Base-by-base conservation (phyloP, 768 basidiomycete genomes). In the Mycena capillaripes region DNA sequence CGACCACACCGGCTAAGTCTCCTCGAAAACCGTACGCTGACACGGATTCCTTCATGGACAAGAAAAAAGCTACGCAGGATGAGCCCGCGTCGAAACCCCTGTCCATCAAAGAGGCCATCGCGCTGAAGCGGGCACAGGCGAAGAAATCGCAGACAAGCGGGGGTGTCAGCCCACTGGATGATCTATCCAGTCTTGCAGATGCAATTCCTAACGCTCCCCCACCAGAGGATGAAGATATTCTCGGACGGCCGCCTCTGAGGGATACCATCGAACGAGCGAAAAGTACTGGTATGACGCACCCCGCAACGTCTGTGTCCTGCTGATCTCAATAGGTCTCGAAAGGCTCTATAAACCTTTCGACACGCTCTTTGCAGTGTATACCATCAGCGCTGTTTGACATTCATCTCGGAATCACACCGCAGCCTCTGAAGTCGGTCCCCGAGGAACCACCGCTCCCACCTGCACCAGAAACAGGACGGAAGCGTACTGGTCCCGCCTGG, bases 311-410 rank as follows among this genome's bases (percentile, higher is more conserved):
- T 79, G 67, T 79, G 78, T 84, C 69, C 76, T 80, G 74, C 83
- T 85, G 81, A 82, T 84, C 85, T 89, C 77, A 89, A 86, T 76
- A 86, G 87, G 78, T 81, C 70, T 78, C 73, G 73, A 82, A 86
- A 94, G 94, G 94, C 75, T 85, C 88, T 42, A 84, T 96, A 77
- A 96, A 95, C 81, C 83, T 96, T 74, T 87, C 92, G 8, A 91
- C 93, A 27, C 91, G 95, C 71, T 89, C 88, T 58, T 82, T 96
- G 71, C 87, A 86, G 4, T 94, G 94, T 78, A 79, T 96, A 25
- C 95, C 95, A 5, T 92, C 92, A 4, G 91, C 89, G 0, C 83
- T 96, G 29, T 96, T 94, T 76, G 92, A 95, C 74, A 88, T 94
- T 12, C 95, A 96, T 81, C 85, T 96, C 30, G 91, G 90, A 8